A percentile compares a stretch with the other conserved stretches of the same genome.
These are phyloP conservation scores for Monosporascus sp. DNA, from an alignment of 2,329 filamentous ascomycete genomes.

Conservation along the genomic window DNA sequence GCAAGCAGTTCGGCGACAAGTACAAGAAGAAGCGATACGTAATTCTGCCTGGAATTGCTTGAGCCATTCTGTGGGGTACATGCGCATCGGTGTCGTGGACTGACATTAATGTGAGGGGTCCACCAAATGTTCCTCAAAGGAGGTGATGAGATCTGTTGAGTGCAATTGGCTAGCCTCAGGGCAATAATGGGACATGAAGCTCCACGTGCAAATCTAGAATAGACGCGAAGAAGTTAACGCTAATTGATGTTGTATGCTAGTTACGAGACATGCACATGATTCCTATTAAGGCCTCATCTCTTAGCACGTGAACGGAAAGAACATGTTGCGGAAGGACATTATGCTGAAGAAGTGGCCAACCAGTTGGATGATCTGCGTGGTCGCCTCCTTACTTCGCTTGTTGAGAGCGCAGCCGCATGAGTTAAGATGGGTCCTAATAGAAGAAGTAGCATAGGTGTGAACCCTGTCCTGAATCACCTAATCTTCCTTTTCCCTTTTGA, in stretches of 20 bases:
- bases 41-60: conserved; percentile 75
- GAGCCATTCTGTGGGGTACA: conserved; percentile 15
- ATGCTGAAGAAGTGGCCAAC: too few relatives aligned
- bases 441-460: too few relatives aligned
- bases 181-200: not conserved
- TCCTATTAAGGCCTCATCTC: too few relatives aligned
- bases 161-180: not conserved
- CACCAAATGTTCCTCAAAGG: not conserved
- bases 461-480: too few relatives aligned
- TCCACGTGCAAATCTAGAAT: not conserved
- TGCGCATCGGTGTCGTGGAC: not conserved
- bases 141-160: not conserved
- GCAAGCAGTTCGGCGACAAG: conserved; percentile 84
- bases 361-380: too few relatives aligned
- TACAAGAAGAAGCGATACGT: conserved; percentile 92
- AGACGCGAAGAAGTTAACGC: not conserved
- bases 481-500: too few relatives aligned
- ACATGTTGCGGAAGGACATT: too few relatives aligned
- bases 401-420: too few relatives aligned
- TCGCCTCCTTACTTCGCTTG: too few relatives aligned
- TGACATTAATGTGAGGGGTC: not conserved
- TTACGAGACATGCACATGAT: not conserved
- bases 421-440: too few relatives aligned
- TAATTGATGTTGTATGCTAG: not conserved
- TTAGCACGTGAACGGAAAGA: too few relatives aligned